Evolutionary conservation across 257 asterid genomes (phyloP).

Genomic region (Penstemon eatonii): DNA sequence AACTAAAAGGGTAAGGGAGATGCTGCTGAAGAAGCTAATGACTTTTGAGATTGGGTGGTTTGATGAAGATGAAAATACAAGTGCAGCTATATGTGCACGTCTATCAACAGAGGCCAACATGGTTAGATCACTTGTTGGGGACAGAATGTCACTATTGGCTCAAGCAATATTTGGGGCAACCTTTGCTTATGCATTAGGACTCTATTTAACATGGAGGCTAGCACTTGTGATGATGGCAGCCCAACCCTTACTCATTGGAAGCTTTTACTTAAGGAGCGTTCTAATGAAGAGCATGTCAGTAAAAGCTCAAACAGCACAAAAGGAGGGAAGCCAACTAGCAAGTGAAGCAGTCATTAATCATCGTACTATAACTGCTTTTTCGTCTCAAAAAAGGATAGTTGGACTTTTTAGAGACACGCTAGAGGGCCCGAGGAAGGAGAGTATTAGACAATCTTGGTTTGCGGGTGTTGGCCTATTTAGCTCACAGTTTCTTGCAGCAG

Average conservation of each 20-base stretch:
- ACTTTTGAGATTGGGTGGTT: conserved; percentile 63
- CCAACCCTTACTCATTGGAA: conserved; percentile 64
- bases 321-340: conserved; percentile 67
- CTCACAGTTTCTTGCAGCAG: conserved; percentile 78
- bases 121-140: conserved; percentile 67
- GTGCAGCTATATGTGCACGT: conserved; percentile 59
- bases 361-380: conserved; percentile 68
- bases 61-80: conserved; percentile 54
- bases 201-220: conserved; percentile 53
- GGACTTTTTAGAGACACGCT: conserved; percentile 48
- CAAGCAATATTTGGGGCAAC: conserved; percentile 56
- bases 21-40: conserved; percentile 51
- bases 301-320: conserved; percentile 55
- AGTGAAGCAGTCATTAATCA: conserved; percentile 69
- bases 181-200: conserved; percentile 58
- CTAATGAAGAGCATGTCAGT: conserved; percentile 59
- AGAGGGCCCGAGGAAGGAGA: conserved; percentile 57
- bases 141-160: conserved; percentile 53
- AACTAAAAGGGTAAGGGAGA: conserved; percentile 52
- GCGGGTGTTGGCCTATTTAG: conserved; percentile 71
- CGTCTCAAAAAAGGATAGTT: conserved; percentile 55
- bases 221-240: conserved; percentile 71
- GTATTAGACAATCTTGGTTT: conserved; percentile 65
- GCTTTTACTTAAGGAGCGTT: conserved; percentile 60
- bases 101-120: conserved; percentile 57